Evolutionary conservation across 169 alveolate species (phyloP).

Genomic region (Amoebophrya sp.): DNA sequence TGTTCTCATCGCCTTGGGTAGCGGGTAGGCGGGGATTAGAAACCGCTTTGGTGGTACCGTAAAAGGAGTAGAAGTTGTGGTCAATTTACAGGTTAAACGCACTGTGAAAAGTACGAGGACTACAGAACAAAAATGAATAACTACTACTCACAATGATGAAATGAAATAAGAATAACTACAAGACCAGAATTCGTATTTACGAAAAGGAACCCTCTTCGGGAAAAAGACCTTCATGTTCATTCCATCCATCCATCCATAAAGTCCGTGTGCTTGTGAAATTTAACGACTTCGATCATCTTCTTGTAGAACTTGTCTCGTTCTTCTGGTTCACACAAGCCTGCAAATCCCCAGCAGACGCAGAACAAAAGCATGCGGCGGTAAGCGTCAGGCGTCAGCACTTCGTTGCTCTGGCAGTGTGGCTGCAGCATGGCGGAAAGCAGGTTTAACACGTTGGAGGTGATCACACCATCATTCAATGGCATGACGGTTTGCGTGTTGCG

Average conservation of each 20-base stretch:
- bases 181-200: not conserved
- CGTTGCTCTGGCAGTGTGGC: constrained; percentile 62
- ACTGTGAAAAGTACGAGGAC: too few relatives aligned
- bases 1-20: constrained; percentile 37
- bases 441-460: constrained; percentile 64
- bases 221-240: too few relatives aligned
- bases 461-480: constrained; percentile 71
- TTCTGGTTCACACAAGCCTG: constrained; percentile 75
- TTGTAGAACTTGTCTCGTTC: constrained; percentile 57
- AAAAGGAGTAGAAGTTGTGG: too few relatives aligned
- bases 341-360: constrained; percentile 78
- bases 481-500: constrained; percentile 69
- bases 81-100: too few relatives aligned
- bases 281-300: constrained; percentile 39
- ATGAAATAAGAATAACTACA: too few relatives aligned
- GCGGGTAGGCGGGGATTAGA: constrained; percentile 29
- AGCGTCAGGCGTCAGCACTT: constrained; percentile 56
- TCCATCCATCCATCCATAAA: too few relatives aligned
- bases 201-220: not conserved
- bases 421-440: constrained; percentile 59
- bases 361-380: constrained; percentile 69
- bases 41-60: too few relatives aligned
- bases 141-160: too few relatives aligned
- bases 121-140: too few relatives aligned
- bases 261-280: constrained; percentile 36